Percentiles rank a stretch among this genome's conserved stretches.
phyloP scores from a whole-genome alignment of 805 yeast species.

The Wickerhamomyces kurtzmanii region DNA sequence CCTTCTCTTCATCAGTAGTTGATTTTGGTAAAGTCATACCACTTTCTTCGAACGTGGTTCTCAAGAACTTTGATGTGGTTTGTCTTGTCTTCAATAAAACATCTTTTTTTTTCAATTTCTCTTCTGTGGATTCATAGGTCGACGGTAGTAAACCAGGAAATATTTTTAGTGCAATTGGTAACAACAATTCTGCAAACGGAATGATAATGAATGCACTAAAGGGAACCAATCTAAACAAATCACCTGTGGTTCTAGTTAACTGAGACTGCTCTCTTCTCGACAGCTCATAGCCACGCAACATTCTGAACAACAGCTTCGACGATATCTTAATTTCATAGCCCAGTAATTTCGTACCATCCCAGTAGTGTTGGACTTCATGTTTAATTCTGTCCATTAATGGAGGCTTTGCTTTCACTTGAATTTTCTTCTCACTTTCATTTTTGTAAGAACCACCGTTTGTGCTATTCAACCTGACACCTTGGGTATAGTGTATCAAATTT shows the following conservation, averaged over 20 bases:
- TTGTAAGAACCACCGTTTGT: too few relatives aligned
- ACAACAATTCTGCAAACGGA: conserved; percentile 88
- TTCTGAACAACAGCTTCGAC: conserved; percentile 66
- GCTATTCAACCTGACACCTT: neutral
- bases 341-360: conserved; percentile 91
- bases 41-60: conserved; percentile 56
- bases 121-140: conserved; percentile 66
- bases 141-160: conserved; percentile 94
- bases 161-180: conserved; percentile 83
- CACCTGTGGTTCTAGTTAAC: conserved; percentile 77
- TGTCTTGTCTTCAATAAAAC: conserved; percentile 53
- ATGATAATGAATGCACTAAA: conserved; percentile 83
- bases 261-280: conserved; percentile 87
- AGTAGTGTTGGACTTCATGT: conserved; percentile 83
- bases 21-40: conserved; percentile 62
- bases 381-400: conserved; percentile 78
- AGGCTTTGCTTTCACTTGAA: conserved; percentile 25
- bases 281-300: conserved; percentile 84
- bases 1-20: conserved; percentile 61
- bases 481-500: conserved; percentile 1
- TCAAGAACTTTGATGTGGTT: conserved; percentile 50
- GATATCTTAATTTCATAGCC: conserved; percentile 87
- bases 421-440: conserved; percentile 1
- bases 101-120: conserved; percentile 47
- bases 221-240: conserved; percentile 82